phyloP scores from a whole-genome alignment of 2,329 filamentous ascomycete species.

The Trichothecium roseum region DNA sequence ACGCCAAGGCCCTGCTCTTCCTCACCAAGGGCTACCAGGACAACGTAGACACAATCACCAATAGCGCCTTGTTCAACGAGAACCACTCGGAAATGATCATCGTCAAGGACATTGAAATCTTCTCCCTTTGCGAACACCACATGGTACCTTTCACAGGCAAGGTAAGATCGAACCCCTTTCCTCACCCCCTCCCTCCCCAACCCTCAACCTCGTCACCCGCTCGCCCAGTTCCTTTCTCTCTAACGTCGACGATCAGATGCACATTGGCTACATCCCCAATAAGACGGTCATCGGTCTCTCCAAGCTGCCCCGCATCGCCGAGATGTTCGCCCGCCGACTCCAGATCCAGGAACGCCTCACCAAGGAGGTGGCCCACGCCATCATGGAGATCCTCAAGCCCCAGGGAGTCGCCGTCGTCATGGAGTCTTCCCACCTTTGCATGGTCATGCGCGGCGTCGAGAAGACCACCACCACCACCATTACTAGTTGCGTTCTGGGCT shows the following conservation, averaged over 20 bases:
- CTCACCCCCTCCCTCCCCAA: neutral
- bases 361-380: conserved; percentile 87
- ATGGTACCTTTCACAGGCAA: conserved; percentile 94
- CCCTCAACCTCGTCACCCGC: neutral
- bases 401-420: conserved; percentile 95
- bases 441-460: conserved; percentile 98
- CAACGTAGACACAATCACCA: conserved; percentile 85
- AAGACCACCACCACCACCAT: conserved; percentile 82
- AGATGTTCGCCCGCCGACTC: conserved; percentile 88
- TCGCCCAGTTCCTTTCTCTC: neutral
- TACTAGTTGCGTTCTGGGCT: conserved; percentile 95
- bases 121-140: conserved; percentile 92
- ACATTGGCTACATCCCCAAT: conserved; percentile 94
- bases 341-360: conserved; percentile 96
- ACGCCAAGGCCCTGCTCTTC: conserved; percentile 90
- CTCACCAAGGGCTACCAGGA: conserved; percentile 97
- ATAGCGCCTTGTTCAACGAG: conserved; percentile 89
- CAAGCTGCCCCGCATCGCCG: conserved; percentile 88
- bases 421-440: conserved; percentile 93
- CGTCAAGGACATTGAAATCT: conserved; percentile 94
- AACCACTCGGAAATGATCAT: conserved; percentile 96
- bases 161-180: conserved; percentile 33
- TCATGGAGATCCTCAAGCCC: conserved; percentile 86
- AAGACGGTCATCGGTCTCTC: conserved; percentile 89
- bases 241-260: conserved; percentile 56